These are phyloP conservation scores for Solanum corneliomulleri DNA, from an alignment of 257 asterid genomes.

Conservation along the genomic window DNA sequence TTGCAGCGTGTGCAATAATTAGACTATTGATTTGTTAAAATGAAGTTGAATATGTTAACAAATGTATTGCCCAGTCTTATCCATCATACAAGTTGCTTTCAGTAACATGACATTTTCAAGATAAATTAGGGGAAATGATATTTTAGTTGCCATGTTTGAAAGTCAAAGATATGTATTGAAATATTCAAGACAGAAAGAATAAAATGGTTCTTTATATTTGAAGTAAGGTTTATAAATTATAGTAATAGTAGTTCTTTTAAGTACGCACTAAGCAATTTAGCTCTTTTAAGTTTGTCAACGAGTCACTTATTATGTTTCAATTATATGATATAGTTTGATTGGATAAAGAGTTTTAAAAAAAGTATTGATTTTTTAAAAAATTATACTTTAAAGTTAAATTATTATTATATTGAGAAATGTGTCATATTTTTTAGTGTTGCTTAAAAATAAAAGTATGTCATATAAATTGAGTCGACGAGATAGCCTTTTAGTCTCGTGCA, in stretches of 20 bases:
- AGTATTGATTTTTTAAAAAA: no score
- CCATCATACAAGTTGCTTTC: not conserved
- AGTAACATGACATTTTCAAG: not conserved
- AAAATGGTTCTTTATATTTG: not conserved
- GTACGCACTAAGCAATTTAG: not conserved
- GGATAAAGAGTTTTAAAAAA: accelerated
- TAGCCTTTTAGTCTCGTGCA: not conserved
- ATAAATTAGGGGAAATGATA: not conserved
- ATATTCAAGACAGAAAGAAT: not conserved
- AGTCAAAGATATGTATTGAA: not conserved
- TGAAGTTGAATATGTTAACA: not conserved
- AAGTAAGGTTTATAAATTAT: no score
- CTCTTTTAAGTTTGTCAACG: not conserved
- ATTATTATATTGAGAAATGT: no score
- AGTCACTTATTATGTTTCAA: not conserved
- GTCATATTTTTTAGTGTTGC: no score
- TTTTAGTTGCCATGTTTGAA: not conserved
- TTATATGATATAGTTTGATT: no score
- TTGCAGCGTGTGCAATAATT: not conserved
- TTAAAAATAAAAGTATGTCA: no score
- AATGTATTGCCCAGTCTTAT: not conserved
- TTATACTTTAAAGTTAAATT: no score
- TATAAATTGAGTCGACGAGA: not conserved
- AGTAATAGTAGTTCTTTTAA: not conserved
- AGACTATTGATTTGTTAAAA: not conserved